These are phyloP conservation scores for Alternaria atra DNA, from an alignment of 2,329 filamentous ascomycete genomes.

Conservation along the genomic window DNA sequence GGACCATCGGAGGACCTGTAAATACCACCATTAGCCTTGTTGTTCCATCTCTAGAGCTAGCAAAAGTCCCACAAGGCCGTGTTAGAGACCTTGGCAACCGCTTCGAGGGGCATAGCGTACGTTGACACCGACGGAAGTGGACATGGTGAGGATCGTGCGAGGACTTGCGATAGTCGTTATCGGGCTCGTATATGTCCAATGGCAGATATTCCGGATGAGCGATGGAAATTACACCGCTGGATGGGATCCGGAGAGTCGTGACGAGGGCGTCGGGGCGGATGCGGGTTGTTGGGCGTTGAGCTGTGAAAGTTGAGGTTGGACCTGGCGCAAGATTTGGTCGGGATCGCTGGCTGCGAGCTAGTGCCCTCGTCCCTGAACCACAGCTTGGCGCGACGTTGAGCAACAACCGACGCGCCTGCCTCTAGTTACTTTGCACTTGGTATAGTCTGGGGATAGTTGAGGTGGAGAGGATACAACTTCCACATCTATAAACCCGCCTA, in stretches of 20 bases:
- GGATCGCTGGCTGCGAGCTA: conserved; percentile 25
- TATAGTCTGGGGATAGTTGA: background rate
- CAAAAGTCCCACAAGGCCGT: background rate
- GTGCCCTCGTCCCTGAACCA: conserved; percentile 28
- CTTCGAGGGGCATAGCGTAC: conserved; percentile 51
- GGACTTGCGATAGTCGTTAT: conserved; percentile 28
- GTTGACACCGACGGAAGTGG: conserved; percentile 61
- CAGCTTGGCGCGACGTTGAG: conserved; percentile 39
- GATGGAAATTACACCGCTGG: conserved; percentile 29
- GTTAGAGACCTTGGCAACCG: conserved; percentile 1
- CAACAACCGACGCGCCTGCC: conserved; percentile 13
- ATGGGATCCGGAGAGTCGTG: conserved; percentile 24
- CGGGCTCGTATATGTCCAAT: conserved; percentile 41
- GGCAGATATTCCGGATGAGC: conserved; percentile 31
- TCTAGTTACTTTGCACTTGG: background rate
- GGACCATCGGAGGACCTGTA: conserved; percentile 94
- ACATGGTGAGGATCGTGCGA: conserved; percentile 48
- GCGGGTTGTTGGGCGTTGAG: conserved; percentile 33
- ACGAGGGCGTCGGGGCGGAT: conserved; percentile 33
- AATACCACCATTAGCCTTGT: conserved; percentile 35
- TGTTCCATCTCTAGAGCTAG: conserved; percentile 14
- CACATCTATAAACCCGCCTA: background rate
- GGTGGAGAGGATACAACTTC: background rate
- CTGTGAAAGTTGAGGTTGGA: conserved; percentile 41
- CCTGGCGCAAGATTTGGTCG: conserved; percentile 39